Evolutionary conservation across 2,329 filamentous ascomycete genomes (phyloP).

Genomic region (Sclerotinia trifoliorum): DNA sequence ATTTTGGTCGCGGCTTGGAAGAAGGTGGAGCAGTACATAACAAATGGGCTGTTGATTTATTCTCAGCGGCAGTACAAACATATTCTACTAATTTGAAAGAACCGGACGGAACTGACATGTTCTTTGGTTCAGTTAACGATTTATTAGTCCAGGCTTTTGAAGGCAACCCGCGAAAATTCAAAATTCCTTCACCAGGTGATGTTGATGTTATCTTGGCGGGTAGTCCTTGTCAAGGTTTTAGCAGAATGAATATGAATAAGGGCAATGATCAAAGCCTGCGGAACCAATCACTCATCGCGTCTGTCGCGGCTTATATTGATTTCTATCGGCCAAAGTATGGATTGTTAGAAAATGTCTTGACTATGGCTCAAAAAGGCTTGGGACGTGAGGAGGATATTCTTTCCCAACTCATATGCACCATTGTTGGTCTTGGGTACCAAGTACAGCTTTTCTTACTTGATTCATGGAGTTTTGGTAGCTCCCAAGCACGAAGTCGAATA

Average conservation of each 20-base stretch:
- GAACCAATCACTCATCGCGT: slow-evolving; percentile 75
- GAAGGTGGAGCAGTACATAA: slow-evolving; percentile 66
- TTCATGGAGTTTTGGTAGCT: slow-evolving; percentile 65
- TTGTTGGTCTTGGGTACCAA: slow-evolving; percentile 79
- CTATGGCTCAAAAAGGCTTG: slow-evolving; percentile 53
- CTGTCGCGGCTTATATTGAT: slow-evolving; percentile 72
- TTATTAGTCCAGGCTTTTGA: slow-evolving; percentile 56
- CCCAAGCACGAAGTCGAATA: slow-evolving; percentile 64
- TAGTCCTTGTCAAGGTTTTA: slow-evolving; percentile 77
- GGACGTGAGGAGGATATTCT: slow-evolving; percentile 61
- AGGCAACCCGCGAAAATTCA: slow-evolving; percentile 45
- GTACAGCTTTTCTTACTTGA: slow-evolving; percentile 66
- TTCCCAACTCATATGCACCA: slow-evolving; percentile 67
- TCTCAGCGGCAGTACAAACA: slow-evolving; percentile 63
- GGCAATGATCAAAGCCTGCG: slow-evolving; percentile 55
- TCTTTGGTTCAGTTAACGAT: slow-evolving; percentile 71
- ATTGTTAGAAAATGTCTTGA: slow-evolving; percentile 72
- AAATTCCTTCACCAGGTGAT: slow-evolving; percentile 58
- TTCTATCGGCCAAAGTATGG: slow-evolving; percentile 73
- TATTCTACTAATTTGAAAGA: slow-evolving; percentile 65
- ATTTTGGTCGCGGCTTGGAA: slow-evolving; percentile 73
- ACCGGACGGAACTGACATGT: slow-evolving; percentile 50
- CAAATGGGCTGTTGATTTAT: slow-evolving; percentile 67
- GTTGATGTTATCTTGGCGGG: slow-evolving; percentile 71
- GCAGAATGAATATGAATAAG: slow-evolving; percentile 58